Base-by-base conservation (phyloP, 2,329 filamentous ascomycete genomes). In the Xylariaceae sp. region DNA sequence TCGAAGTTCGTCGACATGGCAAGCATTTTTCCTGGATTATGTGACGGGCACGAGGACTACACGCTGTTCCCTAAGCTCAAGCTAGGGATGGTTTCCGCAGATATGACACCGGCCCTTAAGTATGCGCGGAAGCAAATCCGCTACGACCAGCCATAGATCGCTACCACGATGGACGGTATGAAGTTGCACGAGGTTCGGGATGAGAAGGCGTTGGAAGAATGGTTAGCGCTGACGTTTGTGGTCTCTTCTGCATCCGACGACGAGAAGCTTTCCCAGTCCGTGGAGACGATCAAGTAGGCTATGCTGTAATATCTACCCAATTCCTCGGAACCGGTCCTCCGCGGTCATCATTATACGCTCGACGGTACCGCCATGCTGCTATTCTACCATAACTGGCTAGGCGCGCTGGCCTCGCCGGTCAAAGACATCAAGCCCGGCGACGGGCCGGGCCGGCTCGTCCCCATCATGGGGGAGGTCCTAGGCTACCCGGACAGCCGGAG, bases 91-190 rank as follows among this genome's bases (percentile, higher is more conserved):
- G 32, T 14, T 7, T 40, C 18, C 2, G 19, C 52, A 12, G 54
- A 62, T 49, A n/a, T 37, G 20, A 23, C 32, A 29, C 16, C 61
- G 14, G 53, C 55, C 40, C 64, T 68, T 43, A 61, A 50, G 54
- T 54, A 65, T 52, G 65, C 63, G 16, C 67, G 67, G 65, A 62
- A 67, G 42, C 63, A 64, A 46, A 54, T 67, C 20, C 61, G 65
- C 20, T 57, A 64, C 40, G 61, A 67, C 42, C 64, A 67, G 43
- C 66, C 64, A 4, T 60, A 60, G 23, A 48, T 68, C 29, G 65
- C 66, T 16, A 58, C 60, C 12, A 60, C 41, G 3, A 23, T 57
- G 6, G 63, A 67, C 0, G 60, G 59, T 2, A 62, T 61, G 61
- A 63, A 57, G 44, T 55, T 63, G 4, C 63, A 65, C 37, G 58